These are phyloP conservation scores for Russula brevipes DNA, from an alignment of 768 basidiomycete genomes.

Conservation along the genomic window DNA sequence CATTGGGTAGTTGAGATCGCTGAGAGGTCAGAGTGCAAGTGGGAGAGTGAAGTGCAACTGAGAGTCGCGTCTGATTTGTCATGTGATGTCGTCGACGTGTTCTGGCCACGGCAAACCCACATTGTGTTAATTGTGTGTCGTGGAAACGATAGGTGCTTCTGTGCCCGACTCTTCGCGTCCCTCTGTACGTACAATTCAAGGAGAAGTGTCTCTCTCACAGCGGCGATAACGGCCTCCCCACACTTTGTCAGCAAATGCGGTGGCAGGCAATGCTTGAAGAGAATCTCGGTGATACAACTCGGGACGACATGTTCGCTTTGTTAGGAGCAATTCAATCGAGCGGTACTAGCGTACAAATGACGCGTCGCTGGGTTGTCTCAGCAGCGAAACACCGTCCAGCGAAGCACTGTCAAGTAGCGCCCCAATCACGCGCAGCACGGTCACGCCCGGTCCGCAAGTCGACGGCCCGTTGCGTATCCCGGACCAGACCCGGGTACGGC, in stretches of 20 bases:
- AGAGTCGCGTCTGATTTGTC: neutral
- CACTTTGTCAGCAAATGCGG: neutral
- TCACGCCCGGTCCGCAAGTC: too few species aligned
- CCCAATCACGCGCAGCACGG: neutral
- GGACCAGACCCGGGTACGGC: too few species aligned
- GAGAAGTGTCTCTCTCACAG: too few species aligned
- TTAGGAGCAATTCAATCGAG: neutral
- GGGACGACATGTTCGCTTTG: neutral
- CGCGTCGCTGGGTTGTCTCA: neutral
- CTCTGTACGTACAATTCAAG: too few species aligned
- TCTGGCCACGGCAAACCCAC: too few species aligned
- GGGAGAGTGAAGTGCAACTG: neutral
- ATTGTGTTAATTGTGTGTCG: too few species aligned
- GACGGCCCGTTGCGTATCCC: neutral
- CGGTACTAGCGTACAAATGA: neutral
- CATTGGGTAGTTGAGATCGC: neutral
- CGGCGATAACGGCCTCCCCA: neutral
- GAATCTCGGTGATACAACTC: neutral
- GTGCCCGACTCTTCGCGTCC: too few species aligned
- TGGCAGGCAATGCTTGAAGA: neutral
- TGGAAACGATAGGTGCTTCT: too few species aligned
- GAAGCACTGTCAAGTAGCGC: neutral
- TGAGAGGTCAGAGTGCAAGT: neutral
- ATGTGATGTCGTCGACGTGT: neutral
- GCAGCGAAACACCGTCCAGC: slow-evolving; percentile 1